Base-by-base conservation (phyloP, 331 rosid species). In the Telfairia occidentalis region DNA sequence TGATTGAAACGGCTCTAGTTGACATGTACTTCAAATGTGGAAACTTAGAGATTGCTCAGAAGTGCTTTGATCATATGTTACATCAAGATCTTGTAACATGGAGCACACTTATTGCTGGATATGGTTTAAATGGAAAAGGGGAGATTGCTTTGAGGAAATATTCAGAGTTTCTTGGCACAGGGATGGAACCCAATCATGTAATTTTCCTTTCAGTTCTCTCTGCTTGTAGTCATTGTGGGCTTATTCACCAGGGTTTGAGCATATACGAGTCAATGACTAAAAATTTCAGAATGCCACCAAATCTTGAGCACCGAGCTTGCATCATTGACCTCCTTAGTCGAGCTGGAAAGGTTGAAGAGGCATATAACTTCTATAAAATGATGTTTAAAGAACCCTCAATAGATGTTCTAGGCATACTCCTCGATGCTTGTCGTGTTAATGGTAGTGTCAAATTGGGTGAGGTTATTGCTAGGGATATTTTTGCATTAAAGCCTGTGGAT, bases 11-110 rank as follows among this genome's bases (percentile, higher is more conserved):
- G 49, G 92, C 97, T 76, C 85, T 94, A 82, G 86, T 94, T 24
- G 97, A 94, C 77, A 91, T 94, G 98, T 94, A 94, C 86, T 84
- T 90, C 21, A 94, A 91, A 80, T 91, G 98, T 37, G 98, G 98
- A 23, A 85, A 87, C 81, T 65, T 89, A 80, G 85, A 84, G 35
- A 80, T 61, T 42, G 97, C 97, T 9, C 90, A 86, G 74, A 89
- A 75, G 73, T 94, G 98, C 82, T 94, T 91, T 49, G 77, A 81
- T 64, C 82, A 72, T 48, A 89, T 93, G 96, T 65, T 77, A 43
- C 52, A 75, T 35, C 86, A 55, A 26, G 98, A 94, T 78, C 65
- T 88, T 79, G 86, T 94, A 53, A 85, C 98, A 50, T 94, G 98
- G 97, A 84, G 98, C 79, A 88, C 88, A 49, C 87, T 94, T 43